A percentile compares a stretch with the other conserved stretches of the same genome.
Conservation (phyloP, 257 asterid genomes). For the Coffea canephora region DNA sequence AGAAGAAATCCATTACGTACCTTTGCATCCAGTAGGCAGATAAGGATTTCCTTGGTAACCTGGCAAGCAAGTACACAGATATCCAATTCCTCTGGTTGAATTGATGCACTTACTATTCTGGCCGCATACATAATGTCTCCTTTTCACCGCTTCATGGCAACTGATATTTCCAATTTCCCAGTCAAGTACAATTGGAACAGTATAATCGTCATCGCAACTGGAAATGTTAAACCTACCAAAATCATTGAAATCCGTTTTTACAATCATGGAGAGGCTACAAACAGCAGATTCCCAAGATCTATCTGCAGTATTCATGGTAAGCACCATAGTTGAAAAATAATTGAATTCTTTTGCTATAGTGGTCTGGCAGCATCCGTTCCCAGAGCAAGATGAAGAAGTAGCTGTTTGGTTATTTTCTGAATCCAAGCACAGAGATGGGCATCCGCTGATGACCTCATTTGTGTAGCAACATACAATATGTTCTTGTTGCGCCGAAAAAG, state of each 20-base stretch:
- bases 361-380: constrained; percentile 26
- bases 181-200: constrained; percentile 4
- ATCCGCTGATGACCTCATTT: constrained; percentile 10
- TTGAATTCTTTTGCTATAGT: background rate
- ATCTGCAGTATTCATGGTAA: constrained; percentile 17
- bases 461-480: too few relatives aligned
- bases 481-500: too few relatives aligned
- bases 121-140: constrained; percentile 6
- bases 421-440: constrained; percentile 27
- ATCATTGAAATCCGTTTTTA: constrained; percentile 4
- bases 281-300: constrained; percentile 18
- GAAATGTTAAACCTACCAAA: background rate
- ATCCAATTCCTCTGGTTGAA: constrained; percentile 15
- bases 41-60: constrained; percentile 45
- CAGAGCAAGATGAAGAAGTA: constrained; percentile 22
- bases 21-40: constrained; percentile 34
- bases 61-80: constrained; percentile 23
- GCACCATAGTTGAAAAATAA: background rate
- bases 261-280: constrained; percentile 18
- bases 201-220: background rate
- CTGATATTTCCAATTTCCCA: constrained; percentile 30
- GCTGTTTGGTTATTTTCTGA: background rate
- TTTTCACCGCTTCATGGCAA: constrained; percentile 13
- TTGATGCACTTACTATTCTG: constrained; percentile 22
- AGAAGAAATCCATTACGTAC: constrained; percentile 4